phyloP scores from a whole-genome alignment of 148 eudicot genomes.

The Vaccinium myrtillus region DNA sequence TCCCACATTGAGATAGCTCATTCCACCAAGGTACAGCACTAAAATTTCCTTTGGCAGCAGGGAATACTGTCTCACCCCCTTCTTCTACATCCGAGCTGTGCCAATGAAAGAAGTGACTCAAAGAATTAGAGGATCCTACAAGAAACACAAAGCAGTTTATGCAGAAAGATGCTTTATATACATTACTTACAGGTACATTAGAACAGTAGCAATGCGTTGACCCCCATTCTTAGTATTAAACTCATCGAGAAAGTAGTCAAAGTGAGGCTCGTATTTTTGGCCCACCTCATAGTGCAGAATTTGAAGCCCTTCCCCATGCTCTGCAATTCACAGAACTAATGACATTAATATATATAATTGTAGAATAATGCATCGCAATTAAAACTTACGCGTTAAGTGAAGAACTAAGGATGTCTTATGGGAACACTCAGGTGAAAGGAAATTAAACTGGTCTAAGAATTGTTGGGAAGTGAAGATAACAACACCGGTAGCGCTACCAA shows the following conservation, averaged over 20 bases:
- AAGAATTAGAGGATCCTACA: not conserved
- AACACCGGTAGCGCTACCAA: too few species aligned
- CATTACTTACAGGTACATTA: slow-evolving; percentile 88
- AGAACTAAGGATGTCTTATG: not conserved
- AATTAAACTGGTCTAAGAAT: not conserved
- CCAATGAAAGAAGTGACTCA: slow-evolving; percentile 6
- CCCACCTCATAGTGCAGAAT: slow-evolving; percentile 93
- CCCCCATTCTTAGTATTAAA: slow-evolving; percentile 80
- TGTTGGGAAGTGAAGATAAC: too few species aligned
- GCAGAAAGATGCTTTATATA: not conserved
- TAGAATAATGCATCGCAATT: not conserved
- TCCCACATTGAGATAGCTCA: slow-evolving; percentile 85
- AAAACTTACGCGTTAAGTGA: not conserved
- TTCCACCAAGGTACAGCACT: slow-evolving; percentile 84
- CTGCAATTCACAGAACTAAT: slow-evolving; percentile 30
- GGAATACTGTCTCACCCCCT: slow-evolving; percentile 97
- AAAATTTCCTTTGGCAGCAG: slow-evolving; percentile 71
- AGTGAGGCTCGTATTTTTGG: slow-evolving; percentile 90
- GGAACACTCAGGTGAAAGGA: not conserved
- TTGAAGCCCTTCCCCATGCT: slow-evolving; percentile 96
- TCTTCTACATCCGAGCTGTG: slow-evolving; percentile 92
- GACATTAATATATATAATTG: not conserved
- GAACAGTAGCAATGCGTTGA: slow-evolving; percentile 90
- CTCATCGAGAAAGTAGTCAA: slow-evolving; percentile 78
- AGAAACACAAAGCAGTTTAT: not conserved